These are phyloP conservation scores for Mycosphaerelloides madeirae DNA, from an alignment of 2,329 filamentous ascomycete genomes.

Conservation along the genomic window DNA sequence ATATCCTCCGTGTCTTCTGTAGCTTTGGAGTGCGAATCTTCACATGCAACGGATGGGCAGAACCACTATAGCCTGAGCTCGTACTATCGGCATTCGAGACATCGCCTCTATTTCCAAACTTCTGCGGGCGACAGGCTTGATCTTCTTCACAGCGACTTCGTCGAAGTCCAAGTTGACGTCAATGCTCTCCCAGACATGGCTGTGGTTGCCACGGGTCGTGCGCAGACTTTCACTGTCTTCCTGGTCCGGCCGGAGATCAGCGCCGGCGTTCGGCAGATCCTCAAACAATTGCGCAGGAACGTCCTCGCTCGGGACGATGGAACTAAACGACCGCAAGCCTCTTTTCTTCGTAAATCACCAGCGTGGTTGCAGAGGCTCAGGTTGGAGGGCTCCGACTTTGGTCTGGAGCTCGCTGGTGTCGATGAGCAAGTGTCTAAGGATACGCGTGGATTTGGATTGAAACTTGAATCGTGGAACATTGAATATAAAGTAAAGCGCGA, in stretches of 20 bases:
- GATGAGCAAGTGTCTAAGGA: slow-evolving; percentile 79
- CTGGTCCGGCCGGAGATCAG: slow-evolving; percentile 90
- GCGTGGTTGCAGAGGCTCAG: slow-evolving; percentile 79
- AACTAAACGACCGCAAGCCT: slow-evolving; percentile 44
- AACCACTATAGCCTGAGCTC: slow-evolving; percentile 82
- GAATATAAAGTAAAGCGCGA: slow-evolving; percentile 79
- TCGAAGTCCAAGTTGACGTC: slow-evolving; percentile 81
- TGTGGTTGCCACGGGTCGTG: slow-evolving; percentile 70
- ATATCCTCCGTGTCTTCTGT: slow-evolving; percentile 94
- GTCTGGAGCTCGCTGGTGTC: slow-evolving; percentile 82
- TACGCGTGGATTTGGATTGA: slow-evolving; percentile 75
- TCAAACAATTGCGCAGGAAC: slow-evolving; percentile 72
- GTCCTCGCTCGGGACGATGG: slow-evolving; percentile 52
- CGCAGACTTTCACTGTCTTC: slow-evolving; percentile 83
- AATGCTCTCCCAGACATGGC: slow-evolving; percentile 81
- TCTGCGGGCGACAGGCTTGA: slow-evolving; percentile 77
- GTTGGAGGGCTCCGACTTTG: slow-evolving; percentile 83
- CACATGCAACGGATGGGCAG: slow-evolving; percentile 80
- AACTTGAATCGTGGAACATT: slow-evolving; percentile 79
- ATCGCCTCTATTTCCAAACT: slow-evolving; percentile 92
- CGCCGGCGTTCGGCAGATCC: slow-evolving; percentile 85
- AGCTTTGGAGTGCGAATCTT: slow-evolving; percentile 88
- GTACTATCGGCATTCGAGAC: slow-evolving; percentile 75
- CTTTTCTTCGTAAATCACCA: slow-evolving; percentile 73
- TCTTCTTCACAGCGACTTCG: slow-evolving; percentile 77